Evolutionary conservation across 106 monocot genomes (phyloP).

Genomic region (Alisma plantagoaquatica): DNA sequence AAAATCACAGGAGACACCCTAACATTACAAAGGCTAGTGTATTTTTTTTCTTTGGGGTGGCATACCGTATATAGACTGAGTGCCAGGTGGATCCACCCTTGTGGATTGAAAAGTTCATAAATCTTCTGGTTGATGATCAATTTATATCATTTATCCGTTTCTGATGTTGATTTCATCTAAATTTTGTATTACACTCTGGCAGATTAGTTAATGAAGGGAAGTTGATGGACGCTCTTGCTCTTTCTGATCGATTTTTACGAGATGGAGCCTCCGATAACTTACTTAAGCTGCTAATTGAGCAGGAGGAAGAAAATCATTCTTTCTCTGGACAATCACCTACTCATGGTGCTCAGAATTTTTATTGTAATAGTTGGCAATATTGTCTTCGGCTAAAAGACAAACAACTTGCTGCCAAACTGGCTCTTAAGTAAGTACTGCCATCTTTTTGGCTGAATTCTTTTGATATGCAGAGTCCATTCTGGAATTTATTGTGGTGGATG

Average conservation of each 20-base stretch:
- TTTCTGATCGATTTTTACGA: constrained; percentile 82
- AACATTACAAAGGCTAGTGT: too few relatives aligned
- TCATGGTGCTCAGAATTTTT: constrained; percentile 33
- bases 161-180: not conserved
- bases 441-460: not conserved
- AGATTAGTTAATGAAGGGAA: constrained; percentile 91
- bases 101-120: too few relatives aligned
- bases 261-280: constrained; percentile 87
- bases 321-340: constrained; percentile 19
- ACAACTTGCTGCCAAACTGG: constrained; percentile 71
- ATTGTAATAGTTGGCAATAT: constrained; percentile 65
- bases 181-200: constrained; percentile 8
- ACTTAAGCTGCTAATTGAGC: constrained; percentile 78
- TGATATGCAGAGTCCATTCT: not conserved
- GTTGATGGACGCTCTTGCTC: constrained; percentile 84
- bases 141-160: too few relatives aligned
- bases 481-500: not conserved
- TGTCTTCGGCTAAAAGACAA: constrained; percentile 89
- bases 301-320: constrained; percentile 34
- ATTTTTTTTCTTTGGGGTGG: too few relatives aligned
- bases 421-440: constrained; percentile 64
- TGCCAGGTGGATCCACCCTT: too few relatives aligned
- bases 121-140: too few relatives aligned
- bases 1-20: too few relatives aligned
- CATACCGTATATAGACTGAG: too few relatives aligned